Base-by-base conservation (phyloP, 345 rosid species). In the Rhodamnia argentea region DNA sequence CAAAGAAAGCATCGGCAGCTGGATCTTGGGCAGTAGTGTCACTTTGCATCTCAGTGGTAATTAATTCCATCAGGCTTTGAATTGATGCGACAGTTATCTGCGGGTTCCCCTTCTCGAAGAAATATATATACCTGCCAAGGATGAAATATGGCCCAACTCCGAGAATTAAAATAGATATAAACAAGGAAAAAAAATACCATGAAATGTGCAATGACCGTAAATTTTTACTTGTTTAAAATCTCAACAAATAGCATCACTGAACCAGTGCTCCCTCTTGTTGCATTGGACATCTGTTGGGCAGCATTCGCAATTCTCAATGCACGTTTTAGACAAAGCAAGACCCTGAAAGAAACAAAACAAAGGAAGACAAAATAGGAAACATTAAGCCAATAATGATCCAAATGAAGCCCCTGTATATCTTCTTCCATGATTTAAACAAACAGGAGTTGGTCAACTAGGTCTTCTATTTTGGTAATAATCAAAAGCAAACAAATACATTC, bases 221-320 rank as follows among this genome's bases (percentile, higher is more conserved):
- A 29, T 15, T 18, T 29, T 32, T 95, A 96, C 99, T 97, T 97
- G 93, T 96, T 97, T 89, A 97, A 88, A 88, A 97, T 95, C 93
- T 97, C 99, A 50, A 97, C 95, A 90, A 97, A 96, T 85, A 97
- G 97, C 1, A 90, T 85, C 52, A 91, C 95, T 24, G 99, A 94
- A 88, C 96, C 98, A 14, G 96, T 88, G 92, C 92, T 92, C 86
- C 96, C 98, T 81, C 96, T 91, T n/a, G 96, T 89, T 42, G 93
- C 94, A 90, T 83, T 94, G 64, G 93, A 86, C 99, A 97, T 92
- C 88, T 96, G 98, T 87, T 97, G 99, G 86, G 98, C 98, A 85
- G 97, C 96, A 88, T 96, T 94, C 82, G 99, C 99, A 87, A 97
- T 97, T 90, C 97, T 94, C 84, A 97, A 59, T 62, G 98, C 99